Percentiles rank a stretch among this genome's conserved stretches.
Evolutionary conservation across 768 basidiomycete genomes (phyloP).

Genomic region (Lentinula aciculospora): DNA sequence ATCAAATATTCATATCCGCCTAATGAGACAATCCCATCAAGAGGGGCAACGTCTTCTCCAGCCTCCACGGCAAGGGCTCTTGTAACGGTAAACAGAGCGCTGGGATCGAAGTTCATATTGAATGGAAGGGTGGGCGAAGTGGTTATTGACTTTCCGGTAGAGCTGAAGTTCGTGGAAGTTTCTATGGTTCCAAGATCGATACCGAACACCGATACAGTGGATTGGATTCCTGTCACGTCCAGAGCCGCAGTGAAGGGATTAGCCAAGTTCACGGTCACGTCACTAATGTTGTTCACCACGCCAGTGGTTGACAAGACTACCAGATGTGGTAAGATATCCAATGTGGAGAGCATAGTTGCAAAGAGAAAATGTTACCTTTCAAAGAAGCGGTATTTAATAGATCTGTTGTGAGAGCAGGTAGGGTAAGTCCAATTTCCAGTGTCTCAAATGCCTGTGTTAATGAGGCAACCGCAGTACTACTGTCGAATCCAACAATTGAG

Average conservation of each 20-base stretch:
- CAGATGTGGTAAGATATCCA: background rate
- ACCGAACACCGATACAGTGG: conserved; percentile 57
- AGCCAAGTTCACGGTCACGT: conserved; percentile 53
- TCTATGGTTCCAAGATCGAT: conserved; percentile 59
- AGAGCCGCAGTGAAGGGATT: conserved; percentile 67
- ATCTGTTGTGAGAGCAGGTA: conserved; percentile 56
- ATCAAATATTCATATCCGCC: conserved; percentile 63
- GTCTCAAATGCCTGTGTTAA: conserved; percentile 57
- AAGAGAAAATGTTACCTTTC: conserved; percentile 30
- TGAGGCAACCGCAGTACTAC: conserved; percentile 55
- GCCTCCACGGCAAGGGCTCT: conserved; percentile 62
- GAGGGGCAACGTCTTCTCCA: conserved; percentile 49
- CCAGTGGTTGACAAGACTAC: conserved; percentile 64
- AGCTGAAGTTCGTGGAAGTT: conserved; percentile 42
- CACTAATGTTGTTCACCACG: conserved; percentile 52
- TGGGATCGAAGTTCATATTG: conserved; percentile 63
- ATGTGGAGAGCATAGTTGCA: background rate
- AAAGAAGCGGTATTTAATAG: conserved; percentile 54
- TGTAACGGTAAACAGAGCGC: conserved; percentile 65
- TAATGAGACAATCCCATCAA: conserved; percentile 60
- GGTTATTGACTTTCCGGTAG: conserved; percentile 47
- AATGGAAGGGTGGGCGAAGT: conserved; percentile 54
- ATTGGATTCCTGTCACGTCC: conserved; percentile 50
- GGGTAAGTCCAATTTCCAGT: conserved; percentile 45
- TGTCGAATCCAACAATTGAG: conserved; percentile 50